Conservation (phyloP, 1,284 basidiomycete genomes). For the Trichosporon faecale region DNA sequence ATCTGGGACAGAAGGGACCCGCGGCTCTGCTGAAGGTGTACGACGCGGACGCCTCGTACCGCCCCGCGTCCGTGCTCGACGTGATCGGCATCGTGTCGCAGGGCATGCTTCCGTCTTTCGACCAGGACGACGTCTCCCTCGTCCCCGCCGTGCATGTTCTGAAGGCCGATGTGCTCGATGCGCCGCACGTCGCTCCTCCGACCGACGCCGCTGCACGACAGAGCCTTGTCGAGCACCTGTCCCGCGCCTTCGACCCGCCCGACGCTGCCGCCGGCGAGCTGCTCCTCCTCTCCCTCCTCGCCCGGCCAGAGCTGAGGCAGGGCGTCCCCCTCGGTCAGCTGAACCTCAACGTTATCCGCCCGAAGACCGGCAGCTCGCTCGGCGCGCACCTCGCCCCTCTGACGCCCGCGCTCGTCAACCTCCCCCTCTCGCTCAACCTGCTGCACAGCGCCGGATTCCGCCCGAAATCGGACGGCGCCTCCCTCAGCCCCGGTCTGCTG, state of each 20-base stretch:
- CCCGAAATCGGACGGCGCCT: conserved; percentile 37
- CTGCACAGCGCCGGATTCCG: conserved; percentile 41
- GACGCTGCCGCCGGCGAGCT: conserved; percentile 43
- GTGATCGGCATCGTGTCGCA: conserved; percentile 45
- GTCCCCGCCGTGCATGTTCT: conserved; percentile 49
- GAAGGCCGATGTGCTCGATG: neutral
- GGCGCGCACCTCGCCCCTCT: conserved; percentile 24
- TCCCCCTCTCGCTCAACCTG: conserved; percentile 39
- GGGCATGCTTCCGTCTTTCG: neutral
- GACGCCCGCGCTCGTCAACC: conserved; percentile 31
- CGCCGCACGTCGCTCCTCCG: neutral
- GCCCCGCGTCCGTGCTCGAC: conserved; percentile 41
- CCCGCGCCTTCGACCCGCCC: conserved; percentile 33
- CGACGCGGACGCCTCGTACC: conserved; percentile 38
- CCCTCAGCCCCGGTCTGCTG: conserved; percentile 44
- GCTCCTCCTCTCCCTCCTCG: conserved; percentile 42
- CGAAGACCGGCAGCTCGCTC: conserved; percentile 19
- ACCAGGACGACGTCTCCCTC: conserved; percentile 27
- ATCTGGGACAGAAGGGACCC: conserved; percentile 27
- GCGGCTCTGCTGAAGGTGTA: conserved; percentile 52
- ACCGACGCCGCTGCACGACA: conserved; percentile 21
- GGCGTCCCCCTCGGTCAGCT: conserved; percentile 45
- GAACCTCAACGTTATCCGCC: conserved; percentile 39
- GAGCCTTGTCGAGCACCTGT: conserved; percentile 38
- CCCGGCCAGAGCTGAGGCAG: conserved; percentile 37